Evolutionary conservation across 495 filamentous ascomycete species (phyloP).

Genomic region (Recurvomyces mirabilis): DNA sequence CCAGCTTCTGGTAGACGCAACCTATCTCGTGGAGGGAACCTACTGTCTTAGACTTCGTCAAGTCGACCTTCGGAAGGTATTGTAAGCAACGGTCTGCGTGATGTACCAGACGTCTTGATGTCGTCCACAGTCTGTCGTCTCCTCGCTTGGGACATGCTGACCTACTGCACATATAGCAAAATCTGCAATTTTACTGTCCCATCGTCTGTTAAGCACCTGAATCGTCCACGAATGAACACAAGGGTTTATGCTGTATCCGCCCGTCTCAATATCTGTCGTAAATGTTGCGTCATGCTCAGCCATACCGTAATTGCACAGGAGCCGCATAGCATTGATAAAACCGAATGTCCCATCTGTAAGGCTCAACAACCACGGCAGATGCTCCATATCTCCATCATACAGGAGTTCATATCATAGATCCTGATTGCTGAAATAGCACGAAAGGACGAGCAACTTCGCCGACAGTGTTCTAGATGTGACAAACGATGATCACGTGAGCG

Average conservation of each 20-base stretch:
- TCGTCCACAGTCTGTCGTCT: background rate
- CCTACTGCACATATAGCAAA: background rate
- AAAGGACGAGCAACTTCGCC: background rate
- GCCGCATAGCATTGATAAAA: background rate
- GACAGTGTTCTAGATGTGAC: too few relatives aligned
- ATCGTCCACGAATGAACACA: background rate
- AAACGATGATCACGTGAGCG: too few relatives aligned
- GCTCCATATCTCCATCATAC: background rate
- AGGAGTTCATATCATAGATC: conserved; percentile 2
- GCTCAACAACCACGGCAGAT: background rate
- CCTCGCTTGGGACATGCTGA: background rate
- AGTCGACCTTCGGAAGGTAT: background rate
- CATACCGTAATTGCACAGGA: background rate
- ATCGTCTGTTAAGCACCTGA: background rate
- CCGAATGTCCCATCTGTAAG: background rate
- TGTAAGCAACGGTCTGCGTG: background rate
- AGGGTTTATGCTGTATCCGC: background rate
- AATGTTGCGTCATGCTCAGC: background rate
- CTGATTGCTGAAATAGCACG: conserved; percentile 2
- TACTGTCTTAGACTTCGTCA: background rate
- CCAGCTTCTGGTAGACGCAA: background rate
- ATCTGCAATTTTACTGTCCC: background rate
- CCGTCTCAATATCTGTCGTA: background rate
- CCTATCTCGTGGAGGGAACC: background rate
- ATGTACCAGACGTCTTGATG: background rate